These are phyloP conservation scores for Fusarium sp. DNA, from an alignment of 2,329 filamentous ascomycete genomes.

Conservation along the genomic window DNA sequence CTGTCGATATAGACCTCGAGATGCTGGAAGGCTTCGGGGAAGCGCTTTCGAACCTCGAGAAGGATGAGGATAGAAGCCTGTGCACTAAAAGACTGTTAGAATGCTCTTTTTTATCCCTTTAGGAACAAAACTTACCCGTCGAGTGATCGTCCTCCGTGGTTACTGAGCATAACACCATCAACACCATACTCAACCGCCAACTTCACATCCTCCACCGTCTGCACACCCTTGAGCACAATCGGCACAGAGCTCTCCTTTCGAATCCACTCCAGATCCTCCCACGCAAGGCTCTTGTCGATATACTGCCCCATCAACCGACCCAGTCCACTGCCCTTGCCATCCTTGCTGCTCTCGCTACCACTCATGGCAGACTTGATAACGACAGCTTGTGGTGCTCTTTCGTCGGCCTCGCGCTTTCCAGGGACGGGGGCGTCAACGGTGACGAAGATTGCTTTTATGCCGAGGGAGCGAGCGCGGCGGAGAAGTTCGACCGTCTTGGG, in stretches of 20 bases:
- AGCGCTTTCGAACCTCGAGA: constrained; percentile 63
- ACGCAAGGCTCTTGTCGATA: constrained; percentile 64
- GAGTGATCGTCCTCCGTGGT: constrained; percentile 69
- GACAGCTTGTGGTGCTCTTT: constrained; percentile 62
- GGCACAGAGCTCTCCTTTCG: constrained; percentile 59
- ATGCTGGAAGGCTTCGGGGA: constrained; percentile 61
- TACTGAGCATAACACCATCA: constrained; percentile 68
- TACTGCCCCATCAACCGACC: constrained; percentile 65
- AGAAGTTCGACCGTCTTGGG: constrained; percentile 62
- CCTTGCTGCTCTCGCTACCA: constrained; percentile 59
- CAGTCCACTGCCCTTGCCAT: constrained; percentile 65
- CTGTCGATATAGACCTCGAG: constrained; percentile 67
- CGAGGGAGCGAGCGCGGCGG: constrained; percentile 53
- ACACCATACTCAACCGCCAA: constrained; percentile 62
- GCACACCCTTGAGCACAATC: constrained; percentile 69
- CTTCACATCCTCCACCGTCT: constrained; percentile 67
- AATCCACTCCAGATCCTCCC: constrained; percentile 67
- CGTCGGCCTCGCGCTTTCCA: constrained; percentile 69
- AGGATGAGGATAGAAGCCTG: constrained; percentile 63
- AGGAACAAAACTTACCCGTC: constrained; percentile 54
- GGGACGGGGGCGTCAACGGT: constrained; percentile 69
- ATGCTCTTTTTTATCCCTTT: rapidly evolving
- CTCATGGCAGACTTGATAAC: constrained; percentile 55
- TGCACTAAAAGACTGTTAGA: constrained; percentile 43
- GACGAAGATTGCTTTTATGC: constrained; percentile 65